Percentiles rank a stretch among this genome's conserved stretches.
phyloP scores from a whole-genome alignment of 176 grass and related monocot genomes.

The Cenchrus fungigraminus region DNA sequence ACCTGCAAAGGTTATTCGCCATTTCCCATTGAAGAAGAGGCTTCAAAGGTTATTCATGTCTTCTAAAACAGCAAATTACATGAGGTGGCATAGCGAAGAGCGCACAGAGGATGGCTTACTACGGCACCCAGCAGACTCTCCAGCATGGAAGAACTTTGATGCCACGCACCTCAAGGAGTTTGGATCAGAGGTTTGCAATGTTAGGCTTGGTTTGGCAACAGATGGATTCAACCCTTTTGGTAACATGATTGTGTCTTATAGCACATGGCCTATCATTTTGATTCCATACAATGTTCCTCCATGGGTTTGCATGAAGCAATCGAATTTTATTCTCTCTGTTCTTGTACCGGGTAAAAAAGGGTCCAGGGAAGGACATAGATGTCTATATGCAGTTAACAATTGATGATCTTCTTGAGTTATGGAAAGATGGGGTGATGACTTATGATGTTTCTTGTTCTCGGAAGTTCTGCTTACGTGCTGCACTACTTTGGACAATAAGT shows the following conservation, averaged over 20 bases:
- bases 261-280: background rate
- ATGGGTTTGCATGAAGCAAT: background rate
- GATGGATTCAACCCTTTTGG: background rate
- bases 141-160: too few species aligned
- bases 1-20: too few species aligned
- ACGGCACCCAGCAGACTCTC: too few species aligned
- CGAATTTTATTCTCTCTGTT: background rate
- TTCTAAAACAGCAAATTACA: too few species aligned
- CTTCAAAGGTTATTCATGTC: too few species aligned
- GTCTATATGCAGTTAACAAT: background rate
- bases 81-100: too few species aligned
- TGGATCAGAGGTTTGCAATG: too few species aligned
- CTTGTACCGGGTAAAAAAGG: background rate
- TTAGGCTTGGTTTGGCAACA: background rate
- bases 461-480: background rate
- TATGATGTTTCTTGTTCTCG: conserved; percentile 33
- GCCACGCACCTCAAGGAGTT: too few species aligned
- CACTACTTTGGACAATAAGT: background rate
- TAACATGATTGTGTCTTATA: background rate
- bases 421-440: background rate
- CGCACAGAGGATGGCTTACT: too few species aligned
- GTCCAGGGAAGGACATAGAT: conserved; percentile 1
- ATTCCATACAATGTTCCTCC: background rate
- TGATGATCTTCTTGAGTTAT: background rate
- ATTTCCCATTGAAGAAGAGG: too few species aligned